Percentiles rank a stretch among this genome's conserved stretches.
Conservation (phyloP, 306 rosid genomes). For the Ormosia emarginata region DNA sequence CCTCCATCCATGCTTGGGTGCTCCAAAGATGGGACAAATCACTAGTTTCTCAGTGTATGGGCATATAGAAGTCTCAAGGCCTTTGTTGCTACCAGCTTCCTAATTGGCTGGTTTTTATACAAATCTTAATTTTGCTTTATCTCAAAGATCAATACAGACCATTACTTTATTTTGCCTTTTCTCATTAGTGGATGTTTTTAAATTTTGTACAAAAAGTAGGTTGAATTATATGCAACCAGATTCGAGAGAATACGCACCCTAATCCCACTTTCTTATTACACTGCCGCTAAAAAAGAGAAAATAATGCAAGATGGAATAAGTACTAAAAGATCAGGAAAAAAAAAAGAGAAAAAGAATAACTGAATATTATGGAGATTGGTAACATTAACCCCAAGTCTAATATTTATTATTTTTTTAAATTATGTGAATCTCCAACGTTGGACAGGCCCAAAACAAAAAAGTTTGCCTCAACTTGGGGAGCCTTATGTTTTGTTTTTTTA, state of each 20-base stretch:
- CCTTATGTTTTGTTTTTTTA: no score
- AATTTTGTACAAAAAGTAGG: conserved; percentile 9
- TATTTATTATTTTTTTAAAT: no score
- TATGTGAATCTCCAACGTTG: background rate
- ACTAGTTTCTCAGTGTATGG: conserved; percentile 17
- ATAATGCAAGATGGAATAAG: background rate
- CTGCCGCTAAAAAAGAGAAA: background rate
- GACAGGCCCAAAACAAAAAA: background rate
- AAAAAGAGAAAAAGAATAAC: background rate
- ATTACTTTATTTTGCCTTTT: conserved; percentile 17
- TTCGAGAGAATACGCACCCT: background rate
- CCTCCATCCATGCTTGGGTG: conserved; percentile 15
- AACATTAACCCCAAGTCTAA: no score
- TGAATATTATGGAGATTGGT: background rate
- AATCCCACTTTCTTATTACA: conserved; percentile 10
- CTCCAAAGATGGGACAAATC: conserved; percentile 25
- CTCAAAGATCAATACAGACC: conserved; percentile 19
- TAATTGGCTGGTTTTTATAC: conserved; percentile 33
- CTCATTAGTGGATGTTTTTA: conserved; percentile 15
- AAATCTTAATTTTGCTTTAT: conserved; percentile 37
- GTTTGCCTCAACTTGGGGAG: no score
- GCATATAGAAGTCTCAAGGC: conserved; percentile 19
- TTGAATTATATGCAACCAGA: background rate
- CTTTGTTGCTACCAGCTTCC: conserved; percentile 18
- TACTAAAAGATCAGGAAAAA: background rate